Base-by-base conservation (phyloP, 108 stramenopile genomes). In the Fragilariopsis cylindrus region DNA sequence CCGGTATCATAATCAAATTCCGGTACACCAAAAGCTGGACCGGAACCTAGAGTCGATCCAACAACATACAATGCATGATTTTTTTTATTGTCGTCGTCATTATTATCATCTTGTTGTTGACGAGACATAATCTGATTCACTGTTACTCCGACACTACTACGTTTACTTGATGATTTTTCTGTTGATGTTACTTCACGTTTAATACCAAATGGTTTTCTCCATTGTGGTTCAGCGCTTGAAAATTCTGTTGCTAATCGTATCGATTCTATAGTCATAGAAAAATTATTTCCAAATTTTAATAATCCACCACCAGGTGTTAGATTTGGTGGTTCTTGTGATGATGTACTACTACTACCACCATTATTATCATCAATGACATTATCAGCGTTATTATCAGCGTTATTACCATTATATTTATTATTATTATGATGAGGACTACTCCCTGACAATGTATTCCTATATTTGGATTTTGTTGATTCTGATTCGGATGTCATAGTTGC, bases 121-220 rank as follows among this genome's bases (percentile, higher is more conserved):
- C n/a, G 42, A 42, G 69, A 57, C 69, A 65, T 45, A 48, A 79
- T 56, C 41, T 73, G 57, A 48, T 60, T n/a, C 6, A 44, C 56
- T 18, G 45, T 45, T 16, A 62, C 44, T 64, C 48, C 42, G 13
- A 57, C 48, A 3, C n/a, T 21, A 18, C 18, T 43, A 57, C 44
- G 18, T 11, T 19, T 60, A 13, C 30, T 39, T 4, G 13, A 45
- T 30, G 30, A 21, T 21, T 21, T 30, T 30, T 1, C 0, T 30
- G 30, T 30, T 30, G 30, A 30, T 42, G 13, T 41, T 21, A 4
- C 42, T n/a, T 63, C 45, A n/a, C 16, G 62, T 15, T 6, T 3
- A 7, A 76, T 42, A 19, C 72, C 72, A 69, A 72, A 69, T 48
- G 78, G 78, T 60, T 73, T 79, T 50, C 69, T 43, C 76, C 76